phyloP scores from a whole-genome alignment of 441 rosid genomes.

The Croton setiger region DNA sequence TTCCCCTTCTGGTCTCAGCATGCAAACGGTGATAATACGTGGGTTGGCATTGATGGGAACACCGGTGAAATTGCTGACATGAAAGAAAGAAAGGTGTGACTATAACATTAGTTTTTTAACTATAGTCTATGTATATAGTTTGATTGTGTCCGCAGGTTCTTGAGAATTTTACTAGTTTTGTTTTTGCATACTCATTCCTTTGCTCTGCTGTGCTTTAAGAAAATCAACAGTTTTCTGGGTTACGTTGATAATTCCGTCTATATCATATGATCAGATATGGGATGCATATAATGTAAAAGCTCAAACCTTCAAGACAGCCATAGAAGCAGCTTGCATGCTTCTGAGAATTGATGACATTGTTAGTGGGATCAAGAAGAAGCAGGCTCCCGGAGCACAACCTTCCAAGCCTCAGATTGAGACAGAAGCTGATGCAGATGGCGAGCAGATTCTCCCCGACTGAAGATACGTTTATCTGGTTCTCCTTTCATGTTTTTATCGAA shows the following conservation, averaged over 20 bases:
- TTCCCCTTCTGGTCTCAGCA: slow-evolving; percentile 37
- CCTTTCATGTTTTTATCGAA: not conserved
- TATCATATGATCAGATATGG: slow-evolving; percentile 57
- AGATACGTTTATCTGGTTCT: too few species aligned
- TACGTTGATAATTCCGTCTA: not conserved
- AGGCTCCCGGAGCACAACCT: slow-evolving; percentile 60
- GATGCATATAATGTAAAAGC: slow-evolving; percentile 93
- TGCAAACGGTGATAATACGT: slow-evolving; percentile 92
- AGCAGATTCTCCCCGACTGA: slow-evolving; percentile 82
- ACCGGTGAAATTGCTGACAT: slow-evolving; percentile 85
- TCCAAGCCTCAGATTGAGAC: slow-evolving; percentile 82
- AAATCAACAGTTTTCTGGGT: not conserved
- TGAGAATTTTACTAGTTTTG: not conserved
- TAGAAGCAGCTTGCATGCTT: slow-evolving; percentile 92
- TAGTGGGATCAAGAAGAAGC: slow-evolving; percentile 92
- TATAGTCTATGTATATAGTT: too few species aligned
- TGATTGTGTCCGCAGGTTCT: not conserved
- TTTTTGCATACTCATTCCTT: too few species aligned
- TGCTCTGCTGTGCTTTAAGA: not conserved
- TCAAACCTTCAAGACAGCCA: slow-evolving; percentile 90
- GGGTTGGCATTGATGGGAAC: slow-evolving; percentile 89
- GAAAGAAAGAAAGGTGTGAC: slow-evolving; percentile 72
- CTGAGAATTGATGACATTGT: slow-evolving; percentile 90
- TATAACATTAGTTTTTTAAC: not conserved
- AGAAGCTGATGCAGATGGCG: slow-evolving; percentile 83